Evolutionary conservation across 345 rosid genomes (phyloP), one percentile per base, ranked within the genome.

Genomic region (Sapria himalayana): DNA sequence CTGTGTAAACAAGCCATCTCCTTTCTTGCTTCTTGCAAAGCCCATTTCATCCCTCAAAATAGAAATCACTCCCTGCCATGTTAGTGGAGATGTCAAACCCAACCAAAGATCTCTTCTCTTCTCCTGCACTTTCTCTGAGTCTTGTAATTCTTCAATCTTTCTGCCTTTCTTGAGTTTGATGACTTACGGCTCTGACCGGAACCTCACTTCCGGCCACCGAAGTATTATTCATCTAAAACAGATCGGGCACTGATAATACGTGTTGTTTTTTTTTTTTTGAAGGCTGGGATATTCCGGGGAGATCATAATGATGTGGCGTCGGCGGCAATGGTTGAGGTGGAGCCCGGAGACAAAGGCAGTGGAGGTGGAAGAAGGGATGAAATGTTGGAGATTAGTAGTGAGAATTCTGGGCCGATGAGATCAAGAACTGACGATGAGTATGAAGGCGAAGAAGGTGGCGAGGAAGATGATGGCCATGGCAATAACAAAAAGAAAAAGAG

Each of bases 61-160:
- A n/a, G 22, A 13, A 27, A 38, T 23, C 46, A 15, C 55, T 33
- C 37, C 33, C 54, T 67, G 75, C 64, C 72, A 78, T 82, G 93
- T 94, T 79, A 50, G 70, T 81, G 49, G 80, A 81, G 69, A 81
- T 81, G 94, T 71, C 92, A 50, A 60, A 73, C 48, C 81, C 56
- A 15, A 71, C 80, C 64, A 82, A 89, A 58, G 86, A 89, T 56
- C 79, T 76, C 74, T 82, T 89, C 37, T 82, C 98, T 37, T 76
- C 98, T 52, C 98, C 98, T 15, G 86, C 95, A 21, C 98, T 89
- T 48, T 89, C 98, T 39, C 95, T 89, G 56, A 70, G 72, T 33
- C 95, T 89, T 51, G 98, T 86, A 65, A 45, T 43, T 31, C 18
- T 2, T 24, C 35, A 15, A 7, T 47, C 2, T 25, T 27, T 13